Conservation (phyloP, 179 eudicot genomes). For the Spergularia azorica region DNA sequence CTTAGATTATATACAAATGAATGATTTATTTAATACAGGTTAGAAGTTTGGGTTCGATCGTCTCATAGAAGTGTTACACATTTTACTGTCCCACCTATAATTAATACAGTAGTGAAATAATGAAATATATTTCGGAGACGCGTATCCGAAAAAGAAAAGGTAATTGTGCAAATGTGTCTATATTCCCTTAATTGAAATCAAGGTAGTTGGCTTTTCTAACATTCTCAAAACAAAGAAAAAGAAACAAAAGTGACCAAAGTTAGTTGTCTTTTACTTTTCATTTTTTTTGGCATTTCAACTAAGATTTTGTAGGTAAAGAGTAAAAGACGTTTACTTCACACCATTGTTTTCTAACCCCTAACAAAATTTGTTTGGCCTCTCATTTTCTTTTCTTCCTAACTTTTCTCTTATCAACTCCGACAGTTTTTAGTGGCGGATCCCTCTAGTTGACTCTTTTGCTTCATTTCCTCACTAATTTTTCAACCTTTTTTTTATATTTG, state of each 20-base stretch:
- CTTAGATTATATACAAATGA: no score
- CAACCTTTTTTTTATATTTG: background rate
- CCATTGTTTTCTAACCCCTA: constrained; percentile 19
- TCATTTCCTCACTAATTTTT: background rate
- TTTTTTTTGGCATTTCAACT: background rate
- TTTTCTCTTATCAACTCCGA: constrained; percentile 30
- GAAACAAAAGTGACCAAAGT: background rate
- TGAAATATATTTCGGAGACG: no score
- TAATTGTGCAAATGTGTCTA: background rate
- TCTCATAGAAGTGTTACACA: no score
- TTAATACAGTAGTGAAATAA: no score
- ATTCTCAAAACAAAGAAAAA: constrained; percentile 9
- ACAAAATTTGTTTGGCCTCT: background rate
- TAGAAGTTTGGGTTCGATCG: no score
- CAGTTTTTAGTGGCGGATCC: constrained; percentile 36
- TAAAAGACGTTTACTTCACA: no score
- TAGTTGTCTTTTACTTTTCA: constrained; percentile 18
- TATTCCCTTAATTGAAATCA: constrained; percentile 21
- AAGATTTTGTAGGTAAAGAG: constrained; percentile 18
- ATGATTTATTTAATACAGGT: no score
- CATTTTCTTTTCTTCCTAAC: background rate
- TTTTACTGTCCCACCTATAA: no score
- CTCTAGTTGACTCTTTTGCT: constrained; percentile 27
- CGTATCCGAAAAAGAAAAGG: no score
- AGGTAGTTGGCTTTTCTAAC: constrained; percentile 18